A percentile compares a stretch with the other conserved stretches of the same genome.
Evolutionary conservation across 768 basidiomycete species (phyloP).

Genomic region (Dioszegia crocea): DNA sequence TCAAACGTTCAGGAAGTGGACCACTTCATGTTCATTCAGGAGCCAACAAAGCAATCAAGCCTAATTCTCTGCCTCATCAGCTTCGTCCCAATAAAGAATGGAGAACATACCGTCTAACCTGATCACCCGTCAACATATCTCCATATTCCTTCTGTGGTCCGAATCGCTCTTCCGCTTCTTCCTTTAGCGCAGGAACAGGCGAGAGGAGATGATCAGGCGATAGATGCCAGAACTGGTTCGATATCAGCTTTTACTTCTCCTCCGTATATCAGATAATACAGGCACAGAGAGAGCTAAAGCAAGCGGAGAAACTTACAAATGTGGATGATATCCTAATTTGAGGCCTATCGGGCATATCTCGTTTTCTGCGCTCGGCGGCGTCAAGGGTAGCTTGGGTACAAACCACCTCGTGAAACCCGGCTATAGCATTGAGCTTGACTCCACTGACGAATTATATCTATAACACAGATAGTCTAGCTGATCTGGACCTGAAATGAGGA

Average conservation of each 20-base stretch:
- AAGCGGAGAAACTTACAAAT: constrained; percentile 56
- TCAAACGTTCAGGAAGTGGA: too few species aligned
- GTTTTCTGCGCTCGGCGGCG: constrained; percentile 63
- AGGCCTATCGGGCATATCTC: constrained; percentile 67
- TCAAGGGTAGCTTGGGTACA: constrained; percentile 75
- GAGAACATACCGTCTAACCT: constrained; percentile 62
- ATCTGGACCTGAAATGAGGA: too few species aligned
- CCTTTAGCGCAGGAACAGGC: constrained; percentile 59
- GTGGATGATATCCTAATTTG: constrained; percentile 93
- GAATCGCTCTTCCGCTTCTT: constrained; percentile 55
- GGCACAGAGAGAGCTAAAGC: too few species aligned
- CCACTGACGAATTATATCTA: too few species aligned
- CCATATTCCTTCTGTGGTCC: constrained; percentile 56
- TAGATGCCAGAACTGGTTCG: constrained; percentile 72
- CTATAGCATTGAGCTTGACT: too few species aligned
- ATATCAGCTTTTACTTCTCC: not conserved
- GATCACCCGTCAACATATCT: constrained; percentile 81
- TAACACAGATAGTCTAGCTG: too few species aligned
- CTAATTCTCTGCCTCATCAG: constrained; percentile 46
- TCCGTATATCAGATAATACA: too few species aligned
- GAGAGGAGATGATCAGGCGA: constrained; percentile 76
- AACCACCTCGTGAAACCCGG: constrained; percentile 91
- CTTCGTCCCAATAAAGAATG: too few species aligned
- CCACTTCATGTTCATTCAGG: too few species aligned
- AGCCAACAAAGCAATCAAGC: constrained; percentile 44